phyloP scores from a whole-genome alignment of 352 stramenopile species.

The Peronospora farinosa region DNA sequence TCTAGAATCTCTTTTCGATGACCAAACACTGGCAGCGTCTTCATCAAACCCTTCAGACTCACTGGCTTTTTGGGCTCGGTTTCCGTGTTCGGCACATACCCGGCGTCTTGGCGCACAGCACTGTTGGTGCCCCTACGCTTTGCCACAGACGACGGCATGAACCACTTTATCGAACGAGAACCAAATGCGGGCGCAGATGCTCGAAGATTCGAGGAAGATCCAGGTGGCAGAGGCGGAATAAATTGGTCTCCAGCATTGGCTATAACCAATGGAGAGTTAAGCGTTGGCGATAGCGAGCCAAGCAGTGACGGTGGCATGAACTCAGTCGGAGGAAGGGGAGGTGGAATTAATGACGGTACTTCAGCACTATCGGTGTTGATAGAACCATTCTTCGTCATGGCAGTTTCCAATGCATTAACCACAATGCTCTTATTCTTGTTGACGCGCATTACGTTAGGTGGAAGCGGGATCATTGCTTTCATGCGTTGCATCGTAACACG shows the following conservation, averaged over 20 bases:
- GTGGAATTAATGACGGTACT: background rate
- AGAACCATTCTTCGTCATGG: conserved; percentile 11
- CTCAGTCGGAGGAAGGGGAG: conserved; percentile 3
- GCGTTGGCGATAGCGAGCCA: background rate
- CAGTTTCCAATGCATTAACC: conserved; percentile 15
- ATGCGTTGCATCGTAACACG: conserved; percentile 29
- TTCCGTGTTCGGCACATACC: conserved; percentile 7
- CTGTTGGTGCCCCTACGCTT: conserved; percentile 30
- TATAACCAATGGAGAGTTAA: background rate
- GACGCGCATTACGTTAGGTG: conserved; percentile 7
- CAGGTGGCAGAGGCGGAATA: conserved; percentile 14
- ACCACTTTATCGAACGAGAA: conserved; percentile 21
- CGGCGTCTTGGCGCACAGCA: conserved; percentile 17
- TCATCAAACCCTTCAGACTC: conserved; percentile 46
- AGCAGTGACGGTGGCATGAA: conserved; percentile 6
- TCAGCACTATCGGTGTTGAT: background rate
- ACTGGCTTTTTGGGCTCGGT: conserved; percentile 17
- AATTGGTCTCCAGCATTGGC: conserved; percentile 2
- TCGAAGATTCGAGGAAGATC: conserved; percentile 3
- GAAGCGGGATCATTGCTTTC: conserved; percentile 26
- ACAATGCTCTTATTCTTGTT: conserved; percentile 22
- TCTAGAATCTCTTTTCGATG: conserved; percentile 84
- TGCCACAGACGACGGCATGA: conserved; percentile 39
- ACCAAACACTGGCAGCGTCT: conserved; percentile 82
- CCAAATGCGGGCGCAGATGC: conserved; percentile 13